A percentile compares a stretch with the other conserved stretches of the same genome.
Conservation (phyloP, 805 yeast genomes). For the Zygoascus flipseniorum region DNA sequence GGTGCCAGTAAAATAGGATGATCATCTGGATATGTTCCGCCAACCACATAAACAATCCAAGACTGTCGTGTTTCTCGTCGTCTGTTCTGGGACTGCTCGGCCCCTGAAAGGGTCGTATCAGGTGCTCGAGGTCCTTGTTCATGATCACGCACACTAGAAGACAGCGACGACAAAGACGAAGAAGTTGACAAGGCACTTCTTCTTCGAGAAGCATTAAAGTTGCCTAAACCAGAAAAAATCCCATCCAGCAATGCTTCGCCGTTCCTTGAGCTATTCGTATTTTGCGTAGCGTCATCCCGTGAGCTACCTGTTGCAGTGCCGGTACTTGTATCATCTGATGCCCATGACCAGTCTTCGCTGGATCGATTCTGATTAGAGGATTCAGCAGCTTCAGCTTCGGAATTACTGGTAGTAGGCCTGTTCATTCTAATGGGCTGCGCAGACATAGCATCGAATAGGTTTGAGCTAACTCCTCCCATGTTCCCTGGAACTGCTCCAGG, state of each 20-base stretch:
- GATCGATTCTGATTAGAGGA: not conserved
- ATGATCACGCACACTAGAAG: not conserved
- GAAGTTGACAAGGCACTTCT: not conserved
- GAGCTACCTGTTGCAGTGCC: slow-evolving; percentile 2
- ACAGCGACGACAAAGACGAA: not conserved
- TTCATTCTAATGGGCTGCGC: slow-evolving; percentile 4
- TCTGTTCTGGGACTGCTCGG: not conserved
- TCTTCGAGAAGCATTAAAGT: not conserved
- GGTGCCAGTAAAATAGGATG: slow-evolving; percentile 45
- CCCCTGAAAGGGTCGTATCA: not conserved
- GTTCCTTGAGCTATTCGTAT: slow-evolving; percentile 11
- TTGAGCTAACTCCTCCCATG: not conserved
- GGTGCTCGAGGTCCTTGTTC: not conserved
- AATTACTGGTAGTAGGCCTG: not conserved
- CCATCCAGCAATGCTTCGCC: not conserved
- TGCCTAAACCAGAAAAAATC: slow-evolving; percentile 1
- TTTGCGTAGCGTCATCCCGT: slow-evolving; percentile 10
- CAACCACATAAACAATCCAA: slow-evolving; percentile 58
- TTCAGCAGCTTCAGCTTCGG: not conserved
- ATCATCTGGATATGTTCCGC: slow-evolving; percentile 42
- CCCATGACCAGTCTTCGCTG: not conserved
- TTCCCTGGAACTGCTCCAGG: not conserved
- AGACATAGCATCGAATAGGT: slow-evolving; percentile 14
- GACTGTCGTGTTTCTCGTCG: slow-evolving; percentile 30
- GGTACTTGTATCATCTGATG: not conserved